Evolutionary conservation across 2,329 filamentous ascomycete species (phyloP).

Genomic region (Rasamsonia emersonii): DNA sequence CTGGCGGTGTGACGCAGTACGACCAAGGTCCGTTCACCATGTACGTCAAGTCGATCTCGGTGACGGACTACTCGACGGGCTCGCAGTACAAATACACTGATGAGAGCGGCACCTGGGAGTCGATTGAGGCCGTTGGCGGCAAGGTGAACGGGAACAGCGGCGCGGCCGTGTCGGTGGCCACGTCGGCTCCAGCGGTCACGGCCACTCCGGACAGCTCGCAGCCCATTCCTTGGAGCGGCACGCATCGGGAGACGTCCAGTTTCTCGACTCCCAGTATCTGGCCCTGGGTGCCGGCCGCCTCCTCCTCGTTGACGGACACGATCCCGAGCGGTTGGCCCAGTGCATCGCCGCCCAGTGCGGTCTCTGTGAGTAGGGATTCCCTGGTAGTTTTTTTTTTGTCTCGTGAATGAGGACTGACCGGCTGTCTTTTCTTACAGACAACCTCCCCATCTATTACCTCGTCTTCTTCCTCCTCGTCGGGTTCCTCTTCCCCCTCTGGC

Average conservation of each 20-base stretch:
- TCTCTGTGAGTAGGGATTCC: conserved; percentile 54
- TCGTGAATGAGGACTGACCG: conserved; percentile 10
- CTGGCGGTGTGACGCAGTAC: conserved; percentile 78
- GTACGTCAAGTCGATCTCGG: conserved; percentile 64
- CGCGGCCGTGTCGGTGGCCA: conserved; percentile 32
- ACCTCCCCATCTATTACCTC: conserved; percentile 48
- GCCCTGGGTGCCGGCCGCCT: conserved; percentile 55
- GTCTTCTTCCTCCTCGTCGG: conserved; percentile 37
- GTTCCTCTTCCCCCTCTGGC: conserved; percentile 38
- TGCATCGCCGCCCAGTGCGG: conserved; percentile 63
- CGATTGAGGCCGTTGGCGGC: conserved; percentile 74
- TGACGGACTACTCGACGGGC: conserved; percentile 91
- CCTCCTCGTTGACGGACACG: conserved; percentile 43
- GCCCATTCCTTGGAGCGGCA: conserved; percentile 57
- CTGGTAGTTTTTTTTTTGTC: conserved; percentile 14
- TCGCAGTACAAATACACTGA: conserved; percentile 75
- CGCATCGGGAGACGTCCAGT: conserved; percentile 33
- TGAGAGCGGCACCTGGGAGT: conserved; percentile 66
- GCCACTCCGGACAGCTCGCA: conserved; percentile 51
- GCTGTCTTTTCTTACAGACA: conserved; percentile 27
- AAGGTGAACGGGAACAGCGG: conserved; percentile 57
- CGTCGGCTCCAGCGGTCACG: conserved; percentile 53
- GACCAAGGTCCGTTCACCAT: conserved; percentile 75
- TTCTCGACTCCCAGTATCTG: conserved; percentile 53
- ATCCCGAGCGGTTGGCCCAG: conserved; percentile 77